Evolutionary conservation across 2,329 filamentous ascomycete genomes (phyloP).

Genomic region (Penicillium rolfsii): DNA sequence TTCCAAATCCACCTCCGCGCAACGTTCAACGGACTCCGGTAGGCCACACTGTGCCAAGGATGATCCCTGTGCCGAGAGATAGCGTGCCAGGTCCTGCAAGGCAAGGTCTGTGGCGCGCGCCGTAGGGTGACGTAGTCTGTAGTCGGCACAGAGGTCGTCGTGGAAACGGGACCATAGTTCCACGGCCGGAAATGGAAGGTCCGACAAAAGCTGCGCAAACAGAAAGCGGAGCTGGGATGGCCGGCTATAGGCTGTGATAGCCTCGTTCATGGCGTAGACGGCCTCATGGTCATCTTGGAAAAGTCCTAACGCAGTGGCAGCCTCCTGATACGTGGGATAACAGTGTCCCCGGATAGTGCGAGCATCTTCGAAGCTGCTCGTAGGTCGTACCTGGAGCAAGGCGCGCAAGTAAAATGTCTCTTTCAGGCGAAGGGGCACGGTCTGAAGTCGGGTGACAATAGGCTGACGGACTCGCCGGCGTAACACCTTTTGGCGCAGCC

Average conservation of each 20-base stretch:
- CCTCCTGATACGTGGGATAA: background rate
- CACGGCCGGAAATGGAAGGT: background rate
- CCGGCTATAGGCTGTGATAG: background rate
- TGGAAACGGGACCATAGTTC: background rate
- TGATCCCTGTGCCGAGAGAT: background rate
- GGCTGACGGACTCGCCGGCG: background rate
- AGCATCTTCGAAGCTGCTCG: background rate
- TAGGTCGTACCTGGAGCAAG: background rate
- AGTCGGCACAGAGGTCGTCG: background rate
- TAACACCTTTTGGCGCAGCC: background rate
- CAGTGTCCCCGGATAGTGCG: background rate
- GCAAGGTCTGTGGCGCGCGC: too few species aligned
- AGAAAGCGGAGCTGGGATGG: background rate
- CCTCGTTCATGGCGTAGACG: background rate
- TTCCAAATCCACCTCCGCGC: background rate
- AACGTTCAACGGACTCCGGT: background rate
- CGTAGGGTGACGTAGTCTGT: background rate
- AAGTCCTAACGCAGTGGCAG: background rate
- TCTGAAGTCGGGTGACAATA: background rate
- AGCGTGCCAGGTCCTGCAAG: background rate
- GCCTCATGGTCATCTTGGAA: background rate
- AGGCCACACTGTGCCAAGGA: background rate
- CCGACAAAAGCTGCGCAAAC: background rate
- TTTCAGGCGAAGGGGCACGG: background rate
- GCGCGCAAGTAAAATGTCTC: background rate